Percentiles rank a stretch among this genome's conserved stretches.
Conservation (phyloP, 2,329 filamentous ascomycete species). For the Trichoderma endophyticum region DNA sequence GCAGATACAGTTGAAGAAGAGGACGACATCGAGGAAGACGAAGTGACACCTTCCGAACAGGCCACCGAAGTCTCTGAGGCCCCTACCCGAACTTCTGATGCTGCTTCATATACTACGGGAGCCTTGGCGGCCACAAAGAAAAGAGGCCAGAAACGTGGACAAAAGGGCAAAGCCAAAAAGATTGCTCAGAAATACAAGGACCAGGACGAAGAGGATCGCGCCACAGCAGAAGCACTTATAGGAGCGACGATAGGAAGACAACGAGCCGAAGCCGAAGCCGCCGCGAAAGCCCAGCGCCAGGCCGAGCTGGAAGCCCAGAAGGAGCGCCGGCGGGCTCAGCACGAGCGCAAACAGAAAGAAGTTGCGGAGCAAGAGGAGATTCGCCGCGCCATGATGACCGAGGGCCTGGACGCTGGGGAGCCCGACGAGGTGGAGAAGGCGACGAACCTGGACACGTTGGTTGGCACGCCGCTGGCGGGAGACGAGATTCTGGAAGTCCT, state of each 20-base stretch:
- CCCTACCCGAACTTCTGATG: constrained; percentile 18
- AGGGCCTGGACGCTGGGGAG: constrained; percentile 57
- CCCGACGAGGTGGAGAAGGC: constrained; percentile 55
- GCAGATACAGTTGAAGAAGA: constrained; percentile 28
- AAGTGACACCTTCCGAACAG: constrained; percentile 27
- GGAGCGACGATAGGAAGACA: constrained; percentile 68
- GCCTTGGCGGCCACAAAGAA: constrained; percentile 36
- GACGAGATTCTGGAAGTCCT: constrained; percentile 75
- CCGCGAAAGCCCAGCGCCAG: constrained; percentile 65
- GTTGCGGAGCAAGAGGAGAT: constrained; percentile 74
- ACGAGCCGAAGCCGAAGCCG: constrained; percentile 65
- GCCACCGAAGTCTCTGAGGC: constrained; percentile 22
- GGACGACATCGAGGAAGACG: constrained; percentile 21
- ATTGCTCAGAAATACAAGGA: constrained; percentile 85
- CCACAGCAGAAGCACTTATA: constrained; percentile 79
- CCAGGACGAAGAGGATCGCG: constrained; percentile 91
- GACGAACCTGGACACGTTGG: constrained; percentile 64
- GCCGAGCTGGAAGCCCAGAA: constrained; percentile 66
- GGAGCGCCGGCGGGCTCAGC: constrained; percentile 75
- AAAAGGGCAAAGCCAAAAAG: constrained; percentile 81
- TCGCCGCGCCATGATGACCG: constrained; percentile 57
- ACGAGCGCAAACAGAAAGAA: constrained; percentile 71
- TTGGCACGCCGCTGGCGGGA: constrained; percentile 73
- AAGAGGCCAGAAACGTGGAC: constrained; percentile 60
- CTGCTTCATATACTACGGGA: neutral